phyloP scores from a whole-genome alignment of 164 flowering plant species.

The Vitis labrusca region DNA sequence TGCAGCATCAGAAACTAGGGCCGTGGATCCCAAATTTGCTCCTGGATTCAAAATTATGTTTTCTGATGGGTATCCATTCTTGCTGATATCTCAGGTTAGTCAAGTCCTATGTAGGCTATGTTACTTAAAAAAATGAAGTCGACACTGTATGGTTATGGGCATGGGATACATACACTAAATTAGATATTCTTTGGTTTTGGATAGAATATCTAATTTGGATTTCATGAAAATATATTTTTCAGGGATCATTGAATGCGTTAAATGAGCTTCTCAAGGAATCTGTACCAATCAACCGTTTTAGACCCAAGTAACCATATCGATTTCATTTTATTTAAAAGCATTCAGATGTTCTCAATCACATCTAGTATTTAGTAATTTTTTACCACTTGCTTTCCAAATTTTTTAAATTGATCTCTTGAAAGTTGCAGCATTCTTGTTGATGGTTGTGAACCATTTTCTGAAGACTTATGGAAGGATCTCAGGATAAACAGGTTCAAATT shows the following conservation, averaged over 20 bases:
- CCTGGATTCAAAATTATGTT: slow-evolving; percentile 64
- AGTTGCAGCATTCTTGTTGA: slow-evolving; percentile 72
- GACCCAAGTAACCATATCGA: slow-evolving; percentile 71
- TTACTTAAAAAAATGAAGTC: too few relatives aligned
- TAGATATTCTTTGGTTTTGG: neutral
- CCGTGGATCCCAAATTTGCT: slow-evolving; percentile 70
- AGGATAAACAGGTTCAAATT: slow-evolving; percentile 56
- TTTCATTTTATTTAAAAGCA: neutral
- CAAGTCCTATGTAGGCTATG: neutral
- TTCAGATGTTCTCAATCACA: neutral
- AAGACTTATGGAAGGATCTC: slow-evolving; percentile 85
- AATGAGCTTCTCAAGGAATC: slow-evolving; percentile 71
- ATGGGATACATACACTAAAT: too few relatives aligned
- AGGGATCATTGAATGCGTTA: slow-evolving; percentile 81
- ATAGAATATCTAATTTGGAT: slow-evolving; percentile 2
- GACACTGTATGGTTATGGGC: too few relatives aligned
- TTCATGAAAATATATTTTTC: slow-evolving; percentile 17
- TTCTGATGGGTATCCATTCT: slow-evolving; percentile 68
- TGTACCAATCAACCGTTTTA: slow-evolving; percentile 74
- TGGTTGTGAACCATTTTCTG: slow-evolving; percentile 83
- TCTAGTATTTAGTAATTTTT: neutral
- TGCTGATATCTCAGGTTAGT: slow-evolving; percentile 76
- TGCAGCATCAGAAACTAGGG: slow-evolving; percentile 74
- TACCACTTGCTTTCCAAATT: neutral
- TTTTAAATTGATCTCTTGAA: slow-evolving; percentile 9